Base-by-base conservation (phyloP, 495 filamentous ascomycete species). In the Glarea lozoyensis region DNA sequence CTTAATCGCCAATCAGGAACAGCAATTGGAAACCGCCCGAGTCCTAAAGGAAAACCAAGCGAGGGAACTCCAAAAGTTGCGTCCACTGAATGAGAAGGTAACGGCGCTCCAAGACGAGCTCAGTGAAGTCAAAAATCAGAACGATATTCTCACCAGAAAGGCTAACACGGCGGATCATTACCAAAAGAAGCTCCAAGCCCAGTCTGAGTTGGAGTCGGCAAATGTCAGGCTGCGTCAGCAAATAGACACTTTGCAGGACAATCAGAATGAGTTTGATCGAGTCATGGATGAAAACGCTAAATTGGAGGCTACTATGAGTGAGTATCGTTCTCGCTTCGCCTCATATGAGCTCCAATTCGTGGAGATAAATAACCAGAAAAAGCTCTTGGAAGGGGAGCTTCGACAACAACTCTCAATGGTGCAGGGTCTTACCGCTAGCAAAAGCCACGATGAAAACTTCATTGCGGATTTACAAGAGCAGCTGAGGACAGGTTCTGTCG, bases 101-200 rank as follows among this genome's bases (percentile, higher is more conserved):
- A 59, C 65, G 37, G 52, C 63, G 23, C 52, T 68, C 15, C 55
- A 69, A 25, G 72, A 75, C 52, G 70, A 81, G 50, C 61, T 81
- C 24, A 66, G 75, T 36, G 75, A 85, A 44, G 70, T 90, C 27
- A 81, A 79, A 45, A 77, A 74, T 13, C 80, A 88, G 38, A 77
- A 80, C 27, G 81, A 82, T 42, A 77, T 87, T 45, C 72, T 90
- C 6, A 67, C 73, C n/a, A 82, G 84, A 60, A 86, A 86, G 56
- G 82, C 86, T 19, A 93, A 87, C 52, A 77, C 74, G 12, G 72
- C 76, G 0, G 83, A 87, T 43, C 82, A 84, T 45, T 81, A 82
- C 50, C 76, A 79, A 48, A 78, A 82, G 55, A 88, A 89, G 58
- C 63, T 86, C 16, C 76, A 89, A 56, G 73, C 78, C 24, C 81